A percentile compares a stretch with the other conserved stretches of the same genome.
These are phyloP conservation scores for Diplodia mutila DNA, from an alignment of 2,329 filamentous ascomycete genomes.

Conservation along the genomic window DNA sequence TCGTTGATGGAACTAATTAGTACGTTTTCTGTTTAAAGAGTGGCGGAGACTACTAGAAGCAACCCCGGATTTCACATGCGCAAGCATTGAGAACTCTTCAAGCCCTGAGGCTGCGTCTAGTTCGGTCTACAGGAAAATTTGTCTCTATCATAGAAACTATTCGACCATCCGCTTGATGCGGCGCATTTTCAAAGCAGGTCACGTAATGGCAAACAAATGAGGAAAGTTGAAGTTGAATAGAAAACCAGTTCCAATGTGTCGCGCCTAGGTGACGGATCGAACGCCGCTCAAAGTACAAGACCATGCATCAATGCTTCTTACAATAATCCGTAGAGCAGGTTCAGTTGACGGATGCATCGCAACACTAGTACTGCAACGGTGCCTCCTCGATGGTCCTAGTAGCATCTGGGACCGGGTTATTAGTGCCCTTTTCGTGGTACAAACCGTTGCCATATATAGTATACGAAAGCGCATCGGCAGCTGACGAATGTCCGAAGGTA, in stretches of 20 bases:
- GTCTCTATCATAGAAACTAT: neutral
- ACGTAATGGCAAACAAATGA: neutral
- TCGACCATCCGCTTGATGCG: neutral
- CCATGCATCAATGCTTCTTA: too few relatives aligned
- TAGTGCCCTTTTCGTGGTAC: neutral
- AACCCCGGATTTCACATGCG: neutral
- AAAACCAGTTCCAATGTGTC: neutral
- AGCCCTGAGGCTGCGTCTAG: neutral
- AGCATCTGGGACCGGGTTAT: neutral
- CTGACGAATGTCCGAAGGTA: too few relatives aligned
- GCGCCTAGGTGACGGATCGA: neutral
- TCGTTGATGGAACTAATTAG: neutral
- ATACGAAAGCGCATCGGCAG: neutral
- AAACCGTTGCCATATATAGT: neutral
- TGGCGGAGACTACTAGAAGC: neutral
- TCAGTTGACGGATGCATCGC: neutral
- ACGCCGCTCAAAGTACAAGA: neutral
- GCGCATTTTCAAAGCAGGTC: neutral
- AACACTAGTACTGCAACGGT: neutral
- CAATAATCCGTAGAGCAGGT: neutral
- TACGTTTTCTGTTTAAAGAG: neutral
- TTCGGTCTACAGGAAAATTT: neutral
- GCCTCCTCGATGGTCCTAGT: neutral
- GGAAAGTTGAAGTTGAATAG: neutral
- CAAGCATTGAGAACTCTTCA: neutral